A percentile compares a stretch with the other conserved stretches of the same genome.
Conservation (phyloP, 2,329 filamentous ascomycete species). For the Diaporthe batatas region DNA sequence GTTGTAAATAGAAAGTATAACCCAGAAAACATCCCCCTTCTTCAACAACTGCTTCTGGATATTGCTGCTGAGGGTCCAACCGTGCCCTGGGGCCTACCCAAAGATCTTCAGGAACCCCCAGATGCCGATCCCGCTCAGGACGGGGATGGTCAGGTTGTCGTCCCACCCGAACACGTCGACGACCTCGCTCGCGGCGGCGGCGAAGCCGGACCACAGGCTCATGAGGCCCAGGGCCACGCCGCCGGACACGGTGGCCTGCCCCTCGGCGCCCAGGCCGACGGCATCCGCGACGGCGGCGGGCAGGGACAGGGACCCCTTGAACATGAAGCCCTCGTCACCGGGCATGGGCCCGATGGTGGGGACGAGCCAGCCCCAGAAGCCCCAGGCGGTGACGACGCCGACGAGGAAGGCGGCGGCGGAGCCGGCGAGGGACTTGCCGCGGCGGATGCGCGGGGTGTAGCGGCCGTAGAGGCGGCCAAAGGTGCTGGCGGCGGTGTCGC, state of each 20-base stretch:
- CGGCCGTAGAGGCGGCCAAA: constrained; percentile 91
- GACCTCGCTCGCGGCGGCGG: constrained; percentile 90
- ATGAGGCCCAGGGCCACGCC: constrained; percentile 81
- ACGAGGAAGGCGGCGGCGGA: constrained; percentile 86
- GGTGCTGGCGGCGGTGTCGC: constrained; percentile 95
- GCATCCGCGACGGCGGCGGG: constrained; percentile 70
- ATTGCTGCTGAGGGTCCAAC: neutral
- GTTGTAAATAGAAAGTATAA: no score
- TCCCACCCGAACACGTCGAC: constrained; percentile 95
- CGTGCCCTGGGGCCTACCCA: constrained; percentile 60
- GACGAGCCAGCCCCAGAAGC: constrained; percentile 91
- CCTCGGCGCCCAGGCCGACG: constrained; percentile 68
- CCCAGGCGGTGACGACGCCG: constrained; percentile 83
- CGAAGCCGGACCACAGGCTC: constrained; percentile 88
- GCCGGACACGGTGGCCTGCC: constrained; percentile 74
- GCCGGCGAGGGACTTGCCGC: constrained; percentile 92
- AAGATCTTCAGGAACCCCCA: constrained; percentile 94
- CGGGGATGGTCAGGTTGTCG: constrained; percentile 96
- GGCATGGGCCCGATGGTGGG: constrained; percentile 76
- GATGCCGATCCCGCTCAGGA: constrained; percentile 88
- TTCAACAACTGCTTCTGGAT: neutral
- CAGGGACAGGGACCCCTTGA: constrained; percentile 80
- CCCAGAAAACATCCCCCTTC: neutral
- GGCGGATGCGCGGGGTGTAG: constrained; percentile 87
- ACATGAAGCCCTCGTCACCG: constrained; percentile 84